A percentile compares a stretch with the other conserved stretches of the same genome.
These are phyloP conservation scores for Chlamydomonas applanata DNA, from an alignment of 139 green algal genomes.

Conservation along the genomic window DNA sequence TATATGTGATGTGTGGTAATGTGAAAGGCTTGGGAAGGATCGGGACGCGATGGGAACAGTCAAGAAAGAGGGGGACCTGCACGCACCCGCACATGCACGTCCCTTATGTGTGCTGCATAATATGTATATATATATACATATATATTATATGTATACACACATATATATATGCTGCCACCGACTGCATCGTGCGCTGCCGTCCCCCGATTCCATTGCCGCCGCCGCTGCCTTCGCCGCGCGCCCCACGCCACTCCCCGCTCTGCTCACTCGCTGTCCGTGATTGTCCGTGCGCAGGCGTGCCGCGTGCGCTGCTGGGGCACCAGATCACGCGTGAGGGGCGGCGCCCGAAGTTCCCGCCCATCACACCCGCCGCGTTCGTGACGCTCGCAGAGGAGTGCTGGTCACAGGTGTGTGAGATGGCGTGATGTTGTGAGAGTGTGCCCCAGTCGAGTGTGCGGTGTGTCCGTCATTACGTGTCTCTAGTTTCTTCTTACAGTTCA, in stretches of 20 bases:
- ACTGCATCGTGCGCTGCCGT: not conserved
- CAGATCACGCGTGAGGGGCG: slow-evolving; percentile 28
- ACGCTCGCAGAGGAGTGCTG: slow-evolving; percentile 39
- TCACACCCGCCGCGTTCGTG: slow-evolving; percentile 21
- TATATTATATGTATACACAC: too few species aligned
- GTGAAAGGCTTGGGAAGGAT: too few species aligned
- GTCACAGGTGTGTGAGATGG: not conserved
- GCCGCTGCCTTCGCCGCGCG: not conserved
- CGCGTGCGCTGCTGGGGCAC: slow-evolving; percentile 38
- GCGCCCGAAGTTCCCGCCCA: slow-evolving; percentile 26
- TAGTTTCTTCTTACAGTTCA: too few species aligned
- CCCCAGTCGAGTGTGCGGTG: too few species aligned
- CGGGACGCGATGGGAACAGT: too few species aligned
- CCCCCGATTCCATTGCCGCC: not conserved
- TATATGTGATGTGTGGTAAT: not conserved
- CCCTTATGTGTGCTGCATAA: too few species aligned
- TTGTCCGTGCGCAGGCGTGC: slow-evolving; percentile 7
- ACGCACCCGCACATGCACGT: too few species aligned
- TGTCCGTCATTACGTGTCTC: too few species aligned
- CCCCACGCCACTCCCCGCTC: not conserved
- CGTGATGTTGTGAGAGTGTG: too few species aligned
- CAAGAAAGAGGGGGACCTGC: too few species aligned
- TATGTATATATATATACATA: too few species aligned
- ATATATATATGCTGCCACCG: too few species aligned
- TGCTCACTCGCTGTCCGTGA: not conserved